Percentiles rank a stretch among this genome's conserved stretches.
Conservation (phyloP, 768 basidiomycete genomes). For the Solioccasus polychromus region DNA sequence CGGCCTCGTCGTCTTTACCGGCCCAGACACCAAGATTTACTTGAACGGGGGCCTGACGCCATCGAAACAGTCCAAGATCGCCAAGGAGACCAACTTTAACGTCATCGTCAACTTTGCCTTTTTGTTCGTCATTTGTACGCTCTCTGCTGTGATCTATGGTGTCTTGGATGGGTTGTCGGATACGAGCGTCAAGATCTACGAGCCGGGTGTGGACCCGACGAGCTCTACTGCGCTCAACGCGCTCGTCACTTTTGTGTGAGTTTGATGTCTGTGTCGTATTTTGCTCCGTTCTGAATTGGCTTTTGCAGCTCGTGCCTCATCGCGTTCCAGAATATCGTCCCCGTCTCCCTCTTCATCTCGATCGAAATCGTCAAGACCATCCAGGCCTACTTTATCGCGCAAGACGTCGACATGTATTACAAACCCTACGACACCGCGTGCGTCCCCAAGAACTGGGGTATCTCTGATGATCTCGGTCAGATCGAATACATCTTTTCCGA, state of each 20-base stretch:
- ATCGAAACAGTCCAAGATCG: conserved; percentile 96
- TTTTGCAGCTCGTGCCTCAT: conserved; percentile 81
- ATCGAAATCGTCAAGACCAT: conserved; percentile 98
- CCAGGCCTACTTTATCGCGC: conserved; percentile 94
- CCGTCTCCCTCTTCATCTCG: conserved; percentile 93
- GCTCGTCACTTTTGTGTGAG: conserved; percentile 88
- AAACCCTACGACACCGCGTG: conserved; percentile 81
- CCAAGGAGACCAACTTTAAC: conserved; percentile 98
- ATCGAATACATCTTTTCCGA: conserved; percentile 95
- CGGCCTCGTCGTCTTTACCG: conserved; percentile 92
- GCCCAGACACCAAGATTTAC: conserved; percentile 90
- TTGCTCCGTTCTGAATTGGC: conserved; percentile 4
- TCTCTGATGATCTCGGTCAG: conserved; percentile 97
- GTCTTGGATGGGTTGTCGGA: conserved; percentile 54
- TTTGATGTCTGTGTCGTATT: conserved; percentile 14
- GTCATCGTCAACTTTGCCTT: conserved; percentile 91
- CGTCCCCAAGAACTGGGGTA: conserved; percentile 97
- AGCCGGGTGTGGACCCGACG: conserved; percentile 62
- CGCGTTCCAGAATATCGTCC: conserved; percentile 96
- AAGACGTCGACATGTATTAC: conserved; percentile 97
- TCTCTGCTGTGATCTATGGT: conserved; percentile 76
- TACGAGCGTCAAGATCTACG: conserved; percentile 75
- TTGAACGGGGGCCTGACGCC: conserved; percentile 91
- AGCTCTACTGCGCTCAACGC: conserved; percentile 64
- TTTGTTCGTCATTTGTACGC: conserved; percentile 70